Conservation (phyloP, 768 basidiomycete species). For the Suillus subalutaceus region DNA sequence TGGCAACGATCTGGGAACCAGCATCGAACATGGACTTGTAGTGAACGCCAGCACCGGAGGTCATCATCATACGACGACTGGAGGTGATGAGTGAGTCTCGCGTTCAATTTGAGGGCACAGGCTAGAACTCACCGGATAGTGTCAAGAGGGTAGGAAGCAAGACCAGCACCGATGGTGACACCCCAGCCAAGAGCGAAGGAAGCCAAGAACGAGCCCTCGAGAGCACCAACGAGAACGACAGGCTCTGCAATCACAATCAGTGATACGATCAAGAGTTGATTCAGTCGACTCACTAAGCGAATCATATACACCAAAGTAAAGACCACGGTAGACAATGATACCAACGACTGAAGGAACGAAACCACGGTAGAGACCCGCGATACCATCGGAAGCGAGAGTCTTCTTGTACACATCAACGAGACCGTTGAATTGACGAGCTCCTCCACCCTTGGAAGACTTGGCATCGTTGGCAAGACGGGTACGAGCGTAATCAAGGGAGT, state of each 20-base stretch:
- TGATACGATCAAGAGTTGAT: conserved; percentile 21
- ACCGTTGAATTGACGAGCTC: conserved; percentile 97
- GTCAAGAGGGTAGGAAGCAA: conserved; percentile 95
- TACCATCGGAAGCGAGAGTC: conserved; percentile 96
- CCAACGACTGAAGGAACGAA: conserved; percentile 99
- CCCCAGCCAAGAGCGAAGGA: conserved; percentile 98
- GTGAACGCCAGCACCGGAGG: conserved; percentile 91
- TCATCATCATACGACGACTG: conserved; percentile 99
- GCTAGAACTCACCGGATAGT: conserved; percentile 67
- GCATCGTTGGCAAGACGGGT: conserved; percentile 98
- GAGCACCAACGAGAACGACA: conserved; percentile 93
- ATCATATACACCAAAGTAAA: conserved; percentile 98
- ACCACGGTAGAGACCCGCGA: conserved; percentile 99
- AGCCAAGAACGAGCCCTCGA: conserved; percentile 95
- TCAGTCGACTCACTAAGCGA: conserved; percentile 70
- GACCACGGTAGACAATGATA: conserved; percentile 99
- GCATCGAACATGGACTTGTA: conserved; percentile 99
- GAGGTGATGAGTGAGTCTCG: conserved; percentile 27
- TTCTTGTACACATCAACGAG: conserved; percentile 96
- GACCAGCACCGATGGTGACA: conserved; percentile 99
- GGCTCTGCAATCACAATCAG: conserved; percentile 63
- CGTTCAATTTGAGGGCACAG: background rate
- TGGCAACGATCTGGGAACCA: conserved; percentile 89
- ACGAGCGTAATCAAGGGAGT: conserved; percentile 99
- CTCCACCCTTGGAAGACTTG: conserved; percentile 93